phyloP scores from a whole-genome alignment of 2,329 filamentous ascomycete species.

The Triangularia setosa region DNA sequence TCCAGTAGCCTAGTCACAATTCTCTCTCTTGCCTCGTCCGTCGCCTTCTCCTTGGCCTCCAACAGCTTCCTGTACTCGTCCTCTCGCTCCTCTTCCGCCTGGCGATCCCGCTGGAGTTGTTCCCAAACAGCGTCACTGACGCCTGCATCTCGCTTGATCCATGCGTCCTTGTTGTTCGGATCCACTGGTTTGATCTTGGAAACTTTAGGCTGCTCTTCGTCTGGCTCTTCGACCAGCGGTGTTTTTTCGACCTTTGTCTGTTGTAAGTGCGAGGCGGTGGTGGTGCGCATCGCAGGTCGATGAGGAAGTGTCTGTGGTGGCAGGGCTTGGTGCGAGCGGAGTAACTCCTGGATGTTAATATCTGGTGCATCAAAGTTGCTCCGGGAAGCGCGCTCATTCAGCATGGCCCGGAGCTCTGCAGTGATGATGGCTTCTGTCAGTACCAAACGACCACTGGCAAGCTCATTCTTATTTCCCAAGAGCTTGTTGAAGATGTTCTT shows the following conservation, averaged over 20 bases:
- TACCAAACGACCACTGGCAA: constrained; percentile 12
- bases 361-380: background rate
- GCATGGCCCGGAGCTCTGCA: constrained; percentile 20
- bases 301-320: background rate
- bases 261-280: background rate
- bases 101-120: constrained; percentile 51
- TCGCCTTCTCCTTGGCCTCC: constrained; percentile 28
- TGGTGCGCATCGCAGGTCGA: background rate
- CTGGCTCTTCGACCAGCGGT: constrained; percentile 6
- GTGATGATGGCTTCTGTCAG: constrained; percentile 15
- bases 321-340: background rate
- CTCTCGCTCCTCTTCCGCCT: constrained; percentile 36
- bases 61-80: constrained; percentile 35
- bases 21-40: constrained; percentile 32
- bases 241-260: background rate
- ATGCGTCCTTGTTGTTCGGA: background rate
- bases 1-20: constrained; percentile 38
- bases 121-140: constrained; percentile 60
- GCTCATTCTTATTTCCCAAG: constrained; percentile 30
- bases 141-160: constrained; percentile 46
- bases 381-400: constrained; percentile 24
- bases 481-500: constrained; percentile 45
- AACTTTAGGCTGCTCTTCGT: constrained; percentile 4
- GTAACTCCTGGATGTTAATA: background rate
- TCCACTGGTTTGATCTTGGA: background rate